phyloP scores from a whole-genome alignment of 768 basidiomycete species.

The Hirschioporus abietinus region DNA sequence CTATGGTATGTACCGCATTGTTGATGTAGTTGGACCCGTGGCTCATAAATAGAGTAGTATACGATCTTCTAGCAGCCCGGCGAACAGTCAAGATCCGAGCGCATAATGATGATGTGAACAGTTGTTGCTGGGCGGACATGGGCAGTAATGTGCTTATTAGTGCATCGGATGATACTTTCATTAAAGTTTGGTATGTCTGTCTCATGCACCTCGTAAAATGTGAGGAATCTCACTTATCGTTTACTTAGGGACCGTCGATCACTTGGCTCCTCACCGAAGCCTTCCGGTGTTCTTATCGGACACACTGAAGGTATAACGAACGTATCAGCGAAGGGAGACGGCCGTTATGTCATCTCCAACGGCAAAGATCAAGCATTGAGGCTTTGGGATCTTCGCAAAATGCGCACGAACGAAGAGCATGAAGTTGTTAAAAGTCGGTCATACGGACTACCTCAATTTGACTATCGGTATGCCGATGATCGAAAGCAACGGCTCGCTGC shows the following conservation, averaged over 20 bases:
- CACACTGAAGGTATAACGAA: conserved; percentile 96
- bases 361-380: conserved; percentile 93
- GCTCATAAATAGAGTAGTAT: conserved; percentile 46
- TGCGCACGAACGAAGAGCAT: conserved; percentile 71
- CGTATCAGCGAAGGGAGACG: conserved; percentile 93
- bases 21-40: not conserved
- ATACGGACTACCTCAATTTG: conserved; percentile 61
- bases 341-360: conserved; percentile 91
- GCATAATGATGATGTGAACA: conserved; percentile 89
- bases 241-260: conserved; percentile 46
- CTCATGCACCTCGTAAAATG: not conserved
- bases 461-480: conserved; percentile 78
- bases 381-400: conserved; percentile 91
- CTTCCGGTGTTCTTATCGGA: conserved; percentile 90
- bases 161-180: conserved; percentile 89
- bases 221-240: not conserved
- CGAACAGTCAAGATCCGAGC: conserved; percentile 84
- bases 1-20: not conserved
- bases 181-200: conserved; percentile 83
- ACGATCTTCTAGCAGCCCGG: conserved; percentile 78
- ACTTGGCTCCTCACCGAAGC: conserved; percentile 48
- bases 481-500: conserved; percentile 53
- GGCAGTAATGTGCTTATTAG: conserved; percentile 91
- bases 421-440: conserved; percentile 41
- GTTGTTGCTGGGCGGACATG: conserved; percentile 93